These are phyloP conservation scores for Mediolabrus comicus DNA, from an alignment of 108 stramenopile species.

Conservation along the genomic window DNA sequence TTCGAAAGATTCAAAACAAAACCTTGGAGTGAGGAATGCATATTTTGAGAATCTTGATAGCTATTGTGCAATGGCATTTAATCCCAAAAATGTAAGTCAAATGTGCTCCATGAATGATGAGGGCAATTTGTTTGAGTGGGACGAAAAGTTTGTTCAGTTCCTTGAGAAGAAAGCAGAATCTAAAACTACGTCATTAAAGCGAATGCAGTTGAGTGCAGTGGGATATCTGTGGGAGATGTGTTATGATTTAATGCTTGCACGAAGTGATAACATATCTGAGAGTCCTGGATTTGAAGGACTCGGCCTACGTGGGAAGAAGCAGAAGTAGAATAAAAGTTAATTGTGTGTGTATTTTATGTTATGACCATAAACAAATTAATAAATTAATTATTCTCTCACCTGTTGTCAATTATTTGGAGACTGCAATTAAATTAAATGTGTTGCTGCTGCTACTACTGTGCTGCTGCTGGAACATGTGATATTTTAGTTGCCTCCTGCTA, in stretches of 20 bases:
- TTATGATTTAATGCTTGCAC: constrained; percentile 20
- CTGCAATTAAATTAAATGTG: too few species aligned
- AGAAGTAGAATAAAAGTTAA: too few species aligned
- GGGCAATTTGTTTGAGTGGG: background rate
- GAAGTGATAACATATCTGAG: constrained; percentile 5
- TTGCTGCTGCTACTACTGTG: too few species aligned
- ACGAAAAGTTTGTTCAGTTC: background rate
- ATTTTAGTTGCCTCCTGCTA: too few species aligned
- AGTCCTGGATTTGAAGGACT: constrained; percentile 27
- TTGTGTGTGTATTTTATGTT: too few species aligned
- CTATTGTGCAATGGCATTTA: background rate
- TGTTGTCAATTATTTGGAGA: too few species aligned
- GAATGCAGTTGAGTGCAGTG: background rate
- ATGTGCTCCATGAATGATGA: background rate
- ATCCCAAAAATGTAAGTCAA: background rate
- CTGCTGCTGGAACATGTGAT: too few species aligned
- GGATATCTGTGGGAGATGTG: constrained; percentile 18
- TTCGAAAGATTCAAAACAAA: background rate
- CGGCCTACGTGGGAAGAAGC: background rate
- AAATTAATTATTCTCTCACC: too few species aligned
- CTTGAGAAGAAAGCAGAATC: background rate
- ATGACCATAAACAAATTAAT: too few species aligned
- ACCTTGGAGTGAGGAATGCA: background rate
- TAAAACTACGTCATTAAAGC: background rate
- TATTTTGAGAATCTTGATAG: background rate